These are phyloP conservation scores for Haplosporangium sp. DNA, from an alignment of 371 early-diverging fungal species.

Conservation along the genomic window DNA sequence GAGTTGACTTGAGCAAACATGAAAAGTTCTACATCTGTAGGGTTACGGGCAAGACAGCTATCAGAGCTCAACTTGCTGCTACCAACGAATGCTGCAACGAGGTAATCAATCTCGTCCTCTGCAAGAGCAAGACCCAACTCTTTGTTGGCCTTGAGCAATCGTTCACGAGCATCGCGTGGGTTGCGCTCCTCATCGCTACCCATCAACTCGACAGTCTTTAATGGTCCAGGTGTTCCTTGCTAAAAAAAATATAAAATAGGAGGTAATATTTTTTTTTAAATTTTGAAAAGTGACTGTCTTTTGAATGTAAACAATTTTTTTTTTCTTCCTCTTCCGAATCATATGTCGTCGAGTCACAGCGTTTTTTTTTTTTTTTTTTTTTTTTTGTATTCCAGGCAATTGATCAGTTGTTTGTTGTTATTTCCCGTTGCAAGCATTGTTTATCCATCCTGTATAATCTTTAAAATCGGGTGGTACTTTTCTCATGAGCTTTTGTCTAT, in stretches of 20 bases:
- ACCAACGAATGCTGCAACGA: constrained; percentile 88
- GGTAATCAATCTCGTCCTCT: constrained; percentile 94
- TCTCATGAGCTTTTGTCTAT: constrained; percentile 1
- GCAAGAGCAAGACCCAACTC: constrained; percentile 94
- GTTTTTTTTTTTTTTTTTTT: too few relatives aligned
- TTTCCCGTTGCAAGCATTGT: background rate
- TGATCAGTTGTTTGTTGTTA: too few relatives aligned
- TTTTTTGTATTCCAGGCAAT: too few relatives aligned
- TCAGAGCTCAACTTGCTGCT: constrained; percentile 58
- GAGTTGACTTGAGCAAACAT: constrained; percentile 99
- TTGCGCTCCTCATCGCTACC: constrained; percentile 55
- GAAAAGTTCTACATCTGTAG: constrained; percentile 98
- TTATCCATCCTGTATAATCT: background rate
- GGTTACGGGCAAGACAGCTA: constrained; percentile 76
- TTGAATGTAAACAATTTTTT: constrained; percentile 13
- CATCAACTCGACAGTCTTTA: constrained; percentile 78
- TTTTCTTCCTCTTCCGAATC: constrained; percentile 2
- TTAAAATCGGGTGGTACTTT: background rate
- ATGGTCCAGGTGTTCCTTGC: constrained; percentile 79
- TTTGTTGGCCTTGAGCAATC: constrained; percentile 83
- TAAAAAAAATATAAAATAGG: constrained; percentile 8
- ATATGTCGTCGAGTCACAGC: background rate
- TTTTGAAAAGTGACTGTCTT: constrained; percentile 4
- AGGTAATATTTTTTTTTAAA: background rate
- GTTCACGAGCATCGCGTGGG: constrained; percentile 66